Base-by-base conservation (phyloP, 179 eudicot genomes). In the Beta lomatogona region DNA sequence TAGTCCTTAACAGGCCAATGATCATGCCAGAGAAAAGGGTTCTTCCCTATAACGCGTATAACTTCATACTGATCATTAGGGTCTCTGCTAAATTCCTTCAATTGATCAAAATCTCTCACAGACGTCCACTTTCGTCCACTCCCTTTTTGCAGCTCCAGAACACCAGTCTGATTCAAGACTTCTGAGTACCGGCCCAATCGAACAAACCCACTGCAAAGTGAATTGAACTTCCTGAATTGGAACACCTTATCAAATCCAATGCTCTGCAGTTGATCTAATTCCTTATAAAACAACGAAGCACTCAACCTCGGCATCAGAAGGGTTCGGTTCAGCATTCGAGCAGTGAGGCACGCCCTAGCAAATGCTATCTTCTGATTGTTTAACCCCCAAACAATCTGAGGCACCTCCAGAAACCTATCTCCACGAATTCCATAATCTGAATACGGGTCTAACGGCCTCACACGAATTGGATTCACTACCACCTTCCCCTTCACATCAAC, bases 281-380 rank as follows among this genome's bases (percentile, higher is more conserved):
- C 99, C 88, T 95, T 95, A 88, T 95, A 95, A 54, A 95, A 95
- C 83, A 95, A 78, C 0, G 99, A 92, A 45, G 98, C 99, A 77
- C 99, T 95, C 69, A 95, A 86, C 75, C 94, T 92, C 45, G 99
- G 99, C 98, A 93, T 90, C 78, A 95, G n/a, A 71, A 95, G 94
- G 2, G 93, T 91, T 57, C 98, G 84, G 76, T 92, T 95, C 79
- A 92, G 86, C 91, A 88, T 85, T 82, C 94, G 82, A n/a, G 99
- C 97, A 60, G 98, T 92, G 9, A 95, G 85, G 71, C 98, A 93
- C 61, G 98, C 97, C 85, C 99, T 86, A 0, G 97, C 99, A 81
- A 95, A 94, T 16, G 99, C 99, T 68, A 95, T 95, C 77, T 95
- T 95, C 63, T 95, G 99, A 86, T 95, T 95, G 86, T 95, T 95